Evolutionary conservation across 129 eudicot genomes (phyloP), one percentile per base, ranked within the genome.

Genomic region (Arctium minus): DNA sequence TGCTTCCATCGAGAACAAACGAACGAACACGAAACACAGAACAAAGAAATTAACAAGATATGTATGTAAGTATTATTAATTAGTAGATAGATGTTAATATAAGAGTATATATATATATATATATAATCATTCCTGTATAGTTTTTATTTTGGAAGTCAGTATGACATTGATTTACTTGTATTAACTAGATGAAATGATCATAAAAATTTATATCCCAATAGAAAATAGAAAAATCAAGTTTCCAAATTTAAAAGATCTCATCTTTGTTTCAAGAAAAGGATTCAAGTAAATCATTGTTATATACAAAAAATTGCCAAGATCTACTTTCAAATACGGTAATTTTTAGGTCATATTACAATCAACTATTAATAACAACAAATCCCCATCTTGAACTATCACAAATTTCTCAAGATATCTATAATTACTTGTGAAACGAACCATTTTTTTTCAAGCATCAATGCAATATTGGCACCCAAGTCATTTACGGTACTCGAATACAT

Each of bases 1-100:
- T 40, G 86, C 74, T 12, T 88, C 88, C 92, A 88, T 88, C 60
- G 81, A 13, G 69, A 72, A 74, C 33, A 33, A 44, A 32, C 40
- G 37, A 80, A 46, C 5, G 62, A 75, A 36, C 72, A 79, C 40
- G 56, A n/a, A 18, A 71, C 35, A 56, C 53, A 5, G 30, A 36
- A 72, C 6, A 15, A n/a, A 22, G 9, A 33, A 32, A 60, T 60
- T 17, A 60, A 17, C 68, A 60, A 53, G 80, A 33, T 44, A 29
- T 33, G 22, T 56, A 17, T 1, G 8, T 56, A 17, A 17, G 8
- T n/a, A 60, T 60, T 17, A 56, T 22, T 22, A 22, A 22, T 0
- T 22, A 22, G 27, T 0, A 22, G 27, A 13, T 56, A 17, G 29
- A 60, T 60, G 68, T 17, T 60, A 53, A 53, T 4, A 22, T 22